phyloP scores from a whole-genome alignment of 805 yeast species.

The Yarrowia porcina region DNA sequence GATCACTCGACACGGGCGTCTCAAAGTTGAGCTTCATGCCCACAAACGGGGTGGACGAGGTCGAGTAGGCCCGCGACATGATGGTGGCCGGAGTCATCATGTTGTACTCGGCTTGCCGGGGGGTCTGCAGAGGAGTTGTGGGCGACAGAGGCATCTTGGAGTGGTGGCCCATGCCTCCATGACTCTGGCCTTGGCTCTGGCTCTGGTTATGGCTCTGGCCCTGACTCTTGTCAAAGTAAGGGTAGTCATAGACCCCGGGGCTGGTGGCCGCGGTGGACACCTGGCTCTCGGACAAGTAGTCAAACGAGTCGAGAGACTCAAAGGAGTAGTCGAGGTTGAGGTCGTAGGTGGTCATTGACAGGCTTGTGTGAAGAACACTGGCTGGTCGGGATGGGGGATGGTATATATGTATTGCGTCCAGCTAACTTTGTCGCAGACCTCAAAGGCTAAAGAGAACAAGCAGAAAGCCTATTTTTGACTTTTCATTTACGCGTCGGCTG shows the following conservation, averaged over 20 bases:
- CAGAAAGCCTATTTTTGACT: background rate
- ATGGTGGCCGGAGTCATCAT: conserved; percentile 9
- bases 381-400: background rate
- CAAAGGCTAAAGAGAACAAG: background rate
- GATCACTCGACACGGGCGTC: background rate
- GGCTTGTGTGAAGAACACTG: background rate
- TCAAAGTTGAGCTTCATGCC: conserved; percentile 11
- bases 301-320: conserved; percentile 22
- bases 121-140: background rate
- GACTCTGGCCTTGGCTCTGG: no score
- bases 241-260: background rate
- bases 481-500: background rate
- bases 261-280: conserved; percentile 13
- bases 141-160: background rate
- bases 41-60: conserved; percentile 4
- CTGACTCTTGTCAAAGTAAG: background rate
- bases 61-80: background rate
- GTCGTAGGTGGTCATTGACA: conserved; percentile 14
- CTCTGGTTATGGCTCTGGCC: no score
- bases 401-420: background rate
- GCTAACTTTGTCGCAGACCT: background rate
- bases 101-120: background rate
- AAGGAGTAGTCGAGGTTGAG: conserved; percentile 20
- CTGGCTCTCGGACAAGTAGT: conserved; percentile 3
- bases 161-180: no score